Base-by-base conservation (phyloP, 495 filamentous ascomycete species). In the Aspergillus coremiiformis region DNA sequence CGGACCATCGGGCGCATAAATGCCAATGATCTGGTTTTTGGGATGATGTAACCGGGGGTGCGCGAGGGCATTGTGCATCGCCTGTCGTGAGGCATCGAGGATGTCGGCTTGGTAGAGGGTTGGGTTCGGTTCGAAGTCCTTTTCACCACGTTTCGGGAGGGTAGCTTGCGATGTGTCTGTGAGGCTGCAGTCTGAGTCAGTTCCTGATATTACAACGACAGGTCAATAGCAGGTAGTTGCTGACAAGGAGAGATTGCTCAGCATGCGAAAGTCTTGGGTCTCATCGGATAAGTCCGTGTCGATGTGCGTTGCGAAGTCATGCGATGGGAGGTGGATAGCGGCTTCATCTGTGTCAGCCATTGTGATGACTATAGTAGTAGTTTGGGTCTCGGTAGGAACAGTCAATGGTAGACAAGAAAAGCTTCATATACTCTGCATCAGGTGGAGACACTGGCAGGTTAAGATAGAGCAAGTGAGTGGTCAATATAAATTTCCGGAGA, bases 91-190 rank as follows among this genome's bases (percentile, higher is more conserved):
- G 20, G 85, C 81, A 54, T 83, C 81, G 43, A 98, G 84, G 21
- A 84, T 78, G 46, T 78, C 69, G 55, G 82, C 79, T 68, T 98
- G 93, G 49, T 84, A 80, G 41, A 80, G 72, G 12, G 93, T 97
- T 51, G 85, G 88, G 66, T 97, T 88, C 12, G 87, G 81, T 68
- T 96, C 93, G 66, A 96, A 98, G 73, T 98, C 93, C 66, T 98
- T 98, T 63, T 93, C 87, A 44, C 93, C 93, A 51, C 87, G 86
- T 53, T 81, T 84, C 32, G 87, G 87, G 29, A 91, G 73, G 12
- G 70, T 66, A 6, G 69, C 54, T 39, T 72, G 59, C 22, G 69
- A 54, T 32, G 58, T 54, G 24, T 70, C 71, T 47, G 65, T 57
- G 39, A 71, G 49, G 22, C 67, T 70, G 50, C 3, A 48, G 2